Base-by-base conservation (phyloP, 495 filamentous ascomycete species). In the Pseudevernia furfuracea region DNA sequence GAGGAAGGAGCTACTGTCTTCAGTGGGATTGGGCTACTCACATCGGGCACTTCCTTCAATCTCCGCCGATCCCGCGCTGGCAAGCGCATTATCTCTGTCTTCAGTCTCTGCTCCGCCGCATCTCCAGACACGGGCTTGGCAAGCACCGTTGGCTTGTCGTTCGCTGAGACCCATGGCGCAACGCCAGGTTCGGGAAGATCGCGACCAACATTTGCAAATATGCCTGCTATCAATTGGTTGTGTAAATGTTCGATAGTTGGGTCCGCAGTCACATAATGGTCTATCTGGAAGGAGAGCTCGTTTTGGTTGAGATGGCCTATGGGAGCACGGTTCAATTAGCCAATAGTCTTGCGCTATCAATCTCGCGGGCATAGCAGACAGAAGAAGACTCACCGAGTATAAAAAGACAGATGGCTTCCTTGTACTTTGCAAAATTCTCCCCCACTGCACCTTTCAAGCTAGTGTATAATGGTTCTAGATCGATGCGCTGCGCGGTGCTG, bases 71-170 rank as follows among this genome's bases (percentile, higher is more conserved):
- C 93, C 69, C 94, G 79, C 21, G 87, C 85, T 53, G 88, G 90
- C 41, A 98, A 81, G 71, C 89, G 87, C 94, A 97, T 98, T 56
- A 96, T 87, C 76, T 97, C 92, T 60, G 84, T 87, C 81, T 96
- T 97, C 67, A 97, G 73, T 70, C 89, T 81, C 71, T 93, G 87
- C 75, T 97, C 94, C 43, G 88, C 86, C n/a, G 89, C 86, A 82
- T 97, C 94, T 49, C 90, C 90, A 12, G 86, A 86, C 41, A 89
- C 84, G 36, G 89, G 89, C 74, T 94, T 93, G 59, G 84, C 85
- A 56, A 87, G 84, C 62, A 85, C 77, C 32, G 84, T 85, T n/a
- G 92, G 92, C 77, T 97, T 97, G 77, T 97, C 93, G 71, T 94
- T 96, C 11, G 71, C 71, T 68, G 89, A 91, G 61, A 98, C 94